Evolutionary conservation across 2,329 filamentous ascomycete genomes (phyloP), one percentile per base, ranked within the genome.

Genomic region (Cladophialophora immunda): DNA sequence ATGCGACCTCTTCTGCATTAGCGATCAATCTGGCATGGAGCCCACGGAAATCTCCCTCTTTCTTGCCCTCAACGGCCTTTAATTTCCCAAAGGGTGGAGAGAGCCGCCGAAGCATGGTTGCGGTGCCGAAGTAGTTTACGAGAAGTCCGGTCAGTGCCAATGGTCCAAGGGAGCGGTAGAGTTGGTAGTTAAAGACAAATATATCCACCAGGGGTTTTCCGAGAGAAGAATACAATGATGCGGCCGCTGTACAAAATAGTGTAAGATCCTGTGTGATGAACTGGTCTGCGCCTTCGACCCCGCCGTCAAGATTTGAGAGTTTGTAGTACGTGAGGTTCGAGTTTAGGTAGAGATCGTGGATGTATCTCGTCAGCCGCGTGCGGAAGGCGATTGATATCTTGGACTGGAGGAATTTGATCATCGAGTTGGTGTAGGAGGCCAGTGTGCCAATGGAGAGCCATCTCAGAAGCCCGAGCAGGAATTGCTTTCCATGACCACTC

Each of bases 311-410:
- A 74, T 98, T 98, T 27, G 91, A 87, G 64, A 99, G 83, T 78
- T 97, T 98, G 81, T 98, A 99, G 79, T 97, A 99, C 76, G 96
- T 97, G 70, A 97, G 87, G 73, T 95, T 93, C 64, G 96, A 91
- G 77, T 97, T 97, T 17, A 99, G 86, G 75, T 99, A 99, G 8
- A 99, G 82, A 75, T 99, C 95, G 79, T 99, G 95, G 62, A 99
- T 97, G 78, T 99, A 99, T 73, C 95, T 86, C 1, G 95, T 99
- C 15, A 99, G 85, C 11, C 95, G 89, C 4, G 95, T 99, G 50
- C 95, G 90, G 85, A 99, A 99, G 36, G 96, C 94, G 72, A 99
- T 99, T 6, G 94, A 97, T 62, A 99, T 93, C 82, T 99, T 99
- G 58, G 92, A 94, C 80, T 99, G 94, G 69, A 99, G 86, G 80